Evolutionary conservation across 2,329 filamentous ascomycete genomes (phyloP), one percentile per base, ranked within the genome.

Genomic region (Endothia cerciana): DNA sequence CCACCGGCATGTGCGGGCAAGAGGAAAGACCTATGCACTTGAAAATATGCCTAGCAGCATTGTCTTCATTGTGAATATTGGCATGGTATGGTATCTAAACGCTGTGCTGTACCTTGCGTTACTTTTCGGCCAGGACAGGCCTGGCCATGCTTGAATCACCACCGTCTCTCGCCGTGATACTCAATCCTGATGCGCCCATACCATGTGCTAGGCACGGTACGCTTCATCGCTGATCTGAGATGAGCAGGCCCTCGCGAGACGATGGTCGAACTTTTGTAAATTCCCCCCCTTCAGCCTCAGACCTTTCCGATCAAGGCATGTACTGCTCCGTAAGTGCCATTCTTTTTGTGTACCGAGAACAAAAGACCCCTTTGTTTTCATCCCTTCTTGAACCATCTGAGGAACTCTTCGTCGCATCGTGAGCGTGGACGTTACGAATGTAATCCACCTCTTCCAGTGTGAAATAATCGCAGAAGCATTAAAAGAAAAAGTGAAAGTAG

Each of bases 41-140:
- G 30, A 51, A 36, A 56, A 4, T 60, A 55, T 66, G 64, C 67
- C 68, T 69, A 65, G 68, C n/a, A 69, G 62, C 63, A 67, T 69
- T 73, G 70, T 69, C 64, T 71, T 69, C 64, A 71, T 72, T 73
- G 69, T 57, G 33, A 15, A 38, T 57, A 56, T 59, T 58, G 60
- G 47, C 56, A 30, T 55, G 25, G 47, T 60, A 30, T 55, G 25
- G 36, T 62, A 59, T 65, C 58, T 65, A 51, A 65, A 53, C 49
- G 62, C 55, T 60, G 59, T 51, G 59, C 58, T 60, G 13, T 38
- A 25, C 30, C 25, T 22, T 40, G 59, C 51, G 30, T 55, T 36
- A n/a, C 51, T 55, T 55, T 55, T 51, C 10, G 5, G 36, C 55
- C 30, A 58, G 36, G 33, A 3, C 33, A 40, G 11, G 7, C n/a